Evolutionary conservation across 2,329 filamentous ascomycete species (phyloP).

Genomic region (Colletotrichum phormii): DNA sequence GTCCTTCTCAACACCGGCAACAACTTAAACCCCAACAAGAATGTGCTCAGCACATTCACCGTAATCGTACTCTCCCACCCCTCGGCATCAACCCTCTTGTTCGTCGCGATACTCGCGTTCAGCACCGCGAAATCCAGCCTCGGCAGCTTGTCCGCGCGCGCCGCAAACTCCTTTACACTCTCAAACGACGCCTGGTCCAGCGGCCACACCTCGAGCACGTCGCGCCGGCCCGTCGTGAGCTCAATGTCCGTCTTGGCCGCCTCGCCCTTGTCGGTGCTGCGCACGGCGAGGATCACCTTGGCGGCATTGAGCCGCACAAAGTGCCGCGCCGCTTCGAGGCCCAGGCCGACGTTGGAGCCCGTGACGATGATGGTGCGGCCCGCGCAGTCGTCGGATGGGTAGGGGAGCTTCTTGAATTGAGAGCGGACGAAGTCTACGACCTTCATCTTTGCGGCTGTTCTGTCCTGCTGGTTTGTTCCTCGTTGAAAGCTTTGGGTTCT

Average conservation of each 20-base stretch:
- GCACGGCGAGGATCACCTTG: slow-evolving; percentile 56
- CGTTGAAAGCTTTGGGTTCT: neutral
- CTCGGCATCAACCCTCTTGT: slow-evolving; percentile 41
- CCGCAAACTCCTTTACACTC: slow-evolving; percentile 48
- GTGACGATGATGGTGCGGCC: slow-evolving; percentile 55
- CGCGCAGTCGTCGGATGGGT: slow-evolving; percentile 46
- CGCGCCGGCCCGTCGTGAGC: slow-evolving; percentile 22
- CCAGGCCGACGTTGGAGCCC: slow-evolving; percentile 56
- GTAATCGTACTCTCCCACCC: slow-evolving; percentile 56
- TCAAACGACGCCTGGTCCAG: slow-evolving; percentile 52
- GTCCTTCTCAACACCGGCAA: slow-evolving; percentile 55
- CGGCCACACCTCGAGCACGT: slow-evolving; percentile 55
- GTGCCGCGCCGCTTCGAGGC: slow-evolving; percentile 55
- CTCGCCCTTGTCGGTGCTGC: slow-evolving; percentile 53
- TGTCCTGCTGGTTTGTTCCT: neutral
- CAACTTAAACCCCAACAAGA: slow-evolving; percentile 55
- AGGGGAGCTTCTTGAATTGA: slow-evolving; percentile 44
- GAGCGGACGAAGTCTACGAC: slow-evolving; percentile 31
- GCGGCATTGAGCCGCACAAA: slow-evolving; percentile 52
- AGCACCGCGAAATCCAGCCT: slow-evolving; percentile 51
- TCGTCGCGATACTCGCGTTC: slow-evolving; percentile 48
- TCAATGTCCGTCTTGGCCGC: slow-evolving; percentile 50
- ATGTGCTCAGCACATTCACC: slow-evolving; percentile 60
- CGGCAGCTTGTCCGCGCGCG: slow-evolving; percentile 42
- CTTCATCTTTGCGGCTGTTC: slow-evolving; percentile 11